A percentile compares a stretch with the other conserved stretches of the same genome.
Conservation (phyloP, 306 rosid genomes). For the Corylus avellana region DNA sequence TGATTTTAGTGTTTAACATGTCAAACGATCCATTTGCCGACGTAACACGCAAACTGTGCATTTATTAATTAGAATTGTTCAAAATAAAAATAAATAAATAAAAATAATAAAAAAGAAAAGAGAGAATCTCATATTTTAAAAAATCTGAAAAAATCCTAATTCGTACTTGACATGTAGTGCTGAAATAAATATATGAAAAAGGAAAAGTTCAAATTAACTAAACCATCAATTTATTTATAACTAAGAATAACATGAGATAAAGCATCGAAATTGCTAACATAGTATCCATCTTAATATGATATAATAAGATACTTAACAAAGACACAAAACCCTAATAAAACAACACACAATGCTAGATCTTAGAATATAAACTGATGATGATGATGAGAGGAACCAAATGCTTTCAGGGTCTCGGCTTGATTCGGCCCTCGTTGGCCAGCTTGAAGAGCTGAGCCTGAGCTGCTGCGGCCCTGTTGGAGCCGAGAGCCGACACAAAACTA, state of each 20-base stretch:
- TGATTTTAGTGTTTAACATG: too few species aligned
- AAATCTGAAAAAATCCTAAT: too few species aligned
- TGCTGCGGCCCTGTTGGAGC: conserved; percentile 73
- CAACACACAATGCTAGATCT: conserved; percentile 24
- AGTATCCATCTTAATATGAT: background rate
- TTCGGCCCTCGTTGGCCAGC: conserved; percentile 80
- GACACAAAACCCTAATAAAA: conserved; percentile 25
- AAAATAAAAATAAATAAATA: too few species aligned
- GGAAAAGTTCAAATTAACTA: background rate
- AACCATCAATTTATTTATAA: background rate
- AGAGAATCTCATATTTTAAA: too few species aligned
- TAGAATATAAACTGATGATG: conserved; percentile 29
- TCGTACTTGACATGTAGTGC: too few species aligned
- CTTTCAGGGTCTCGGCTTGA: conserved; percentile 51
- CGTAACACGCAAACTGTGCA: too few species aligned
- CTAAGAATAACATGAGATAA: background rate
- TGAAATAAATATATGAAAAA: too few species aligned
- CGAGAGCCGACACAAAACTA: conserved; percentile 53
- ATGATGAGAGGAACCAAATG: background rate
- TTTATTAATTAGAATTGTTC: too few species aligned
- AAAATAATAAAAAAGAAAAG: too few species aligned
- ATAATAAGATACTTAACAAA: conserved; percentile 19
- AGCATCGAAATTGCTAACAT: background rate
- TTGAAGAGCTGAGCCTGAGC: conserved; percentile 73
- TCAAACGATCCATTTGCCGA: too few species aligned